Percentiles rank a stretch among this genome's conserved stretches.
phyloP scores from a whole-genome alignment of 768 basidiomycete species.

The Rhodocollybia butyracea region DNA sequence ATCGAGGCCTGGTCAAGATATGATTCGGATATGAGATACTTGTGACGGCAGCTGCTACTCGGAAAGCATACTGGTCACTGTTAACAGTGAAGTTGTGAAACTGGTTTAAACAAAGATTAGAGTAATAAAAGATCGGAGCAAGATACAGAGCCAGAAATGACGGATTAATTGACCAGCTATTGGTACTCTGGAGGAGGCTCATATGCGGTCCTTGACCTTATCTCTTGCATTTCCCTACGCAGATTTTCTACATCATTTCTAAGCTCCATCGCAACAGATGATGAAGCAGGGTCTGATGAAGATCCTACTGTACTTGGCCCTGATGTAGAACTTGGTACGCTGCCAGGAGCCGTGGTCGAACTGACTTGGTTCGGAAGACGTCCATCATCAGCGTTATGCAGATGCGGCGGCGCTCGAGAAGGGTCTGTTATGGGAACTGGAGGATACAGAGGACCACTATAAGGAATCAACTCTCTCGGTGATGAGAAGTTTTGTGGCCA shows the following conservation, averaged over 20 bases:
- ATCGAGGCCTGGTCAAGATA: too few species aligned
- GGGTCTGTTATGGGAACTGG: background rate
- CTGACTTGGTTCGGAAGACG: background rate
- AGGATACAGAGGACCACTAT: background rate
- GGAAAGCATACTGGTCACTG: too few species aligned
- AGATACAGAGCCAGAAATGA: too few species aligned
- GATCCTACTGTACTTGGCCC: background rate
- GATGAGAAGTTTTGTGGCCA: background rate
- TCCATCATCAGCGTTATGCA: background rate
- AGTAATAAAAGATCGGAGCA: too few species aligned
- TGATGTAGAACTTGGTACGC: background rate
- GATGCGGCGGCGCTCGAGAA: background rate
- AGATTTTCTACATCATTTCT: conserved; percentile 12
- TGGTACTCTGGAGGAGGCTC: conserved; percentile 12
- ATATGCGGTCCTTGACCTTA: conserved; percentile 4
- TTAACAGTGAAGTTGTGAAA: too few species aligned
- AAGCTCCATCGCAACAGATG: background rate
- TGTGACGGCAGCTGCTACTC: too few species aligned
- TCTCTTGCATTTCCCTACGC: conserved; percentile 13
- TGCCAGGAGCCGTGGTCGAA: background rate
- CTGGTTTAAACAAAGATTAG: too few species aligned
- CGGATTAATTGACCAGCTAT: too few species aligned
- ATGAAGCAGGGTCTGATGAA: background rate
- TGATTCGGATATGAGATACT: too few species aligned
- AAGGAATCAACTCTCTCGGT: background rate